Conservation (phyloP, 225 moss, liverwort and hornwort genomes). For the Climacium dendroides region DNA sequence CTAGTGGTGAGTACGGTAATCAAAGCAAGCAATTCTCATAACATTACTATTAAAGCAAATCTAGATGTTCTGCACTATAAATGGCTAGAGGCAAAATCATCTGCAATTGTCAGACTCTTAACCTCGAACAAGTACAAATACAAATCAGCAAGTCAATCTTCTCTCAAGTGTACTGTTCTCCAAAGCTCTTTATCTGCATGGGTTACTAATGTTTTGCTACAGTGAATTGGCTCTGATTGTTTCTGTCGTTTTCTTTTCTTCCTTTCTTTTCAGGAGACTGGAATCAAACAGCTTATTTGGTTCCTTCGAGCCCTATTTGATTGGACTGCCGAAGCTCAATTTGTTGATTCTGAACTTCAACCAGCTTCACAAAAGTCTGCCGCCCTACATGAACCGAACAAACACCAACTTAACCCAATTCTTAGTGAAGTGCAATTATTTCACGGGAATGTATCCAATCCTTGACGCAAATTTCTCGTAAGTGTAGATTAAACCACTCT, state of each 20-base stretch:
- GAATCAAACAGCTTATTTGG: constrained; percentile 18
- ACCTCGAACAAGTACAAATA: not conserved
- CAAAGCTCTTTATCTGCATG: too few relatives aligned
- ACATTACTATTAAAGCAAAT: too few relatives aligned
- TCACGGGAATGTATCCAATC: constrained; percentile 8
- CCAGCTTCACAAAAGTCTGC: constrained; percentile 19
- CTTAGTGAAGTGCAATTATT: constrained; percentile 17
- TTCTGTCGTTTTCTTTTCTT: not conserved
- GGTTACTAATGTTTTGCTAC: not conserved
- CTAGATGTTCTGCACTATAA: not conserved
- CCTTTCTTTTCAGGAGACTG: constrained; percentile 7
- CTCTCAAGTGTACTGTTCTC: too few relatives aligned
- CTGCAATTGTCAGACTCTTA: not conserved
- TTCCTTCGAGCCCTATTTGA: not conserved
- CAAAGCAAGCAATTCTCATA: not conserved
- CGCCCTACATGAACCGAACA: constrained; percentile 7
- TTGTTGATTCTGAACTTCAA: constrained; percentile 13
- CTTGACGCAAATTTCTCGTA: constrained; percentile 1
- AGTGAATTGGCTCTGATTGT: not conserved
- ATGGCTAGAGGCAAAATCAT: not conserved
- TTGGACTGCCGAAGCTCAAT: constrained; percentile 1
- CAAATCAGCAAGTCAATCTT: not conserved
- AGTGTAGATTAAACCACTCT: not conserved
- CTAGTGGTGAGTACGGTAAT: not conserved
- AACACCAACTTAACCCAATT: constrained; percentile 16